Evolutionary conservation across 1,284 basidiomycete species (phyloP).

Genomic region (Mycena sp.): DNA sequence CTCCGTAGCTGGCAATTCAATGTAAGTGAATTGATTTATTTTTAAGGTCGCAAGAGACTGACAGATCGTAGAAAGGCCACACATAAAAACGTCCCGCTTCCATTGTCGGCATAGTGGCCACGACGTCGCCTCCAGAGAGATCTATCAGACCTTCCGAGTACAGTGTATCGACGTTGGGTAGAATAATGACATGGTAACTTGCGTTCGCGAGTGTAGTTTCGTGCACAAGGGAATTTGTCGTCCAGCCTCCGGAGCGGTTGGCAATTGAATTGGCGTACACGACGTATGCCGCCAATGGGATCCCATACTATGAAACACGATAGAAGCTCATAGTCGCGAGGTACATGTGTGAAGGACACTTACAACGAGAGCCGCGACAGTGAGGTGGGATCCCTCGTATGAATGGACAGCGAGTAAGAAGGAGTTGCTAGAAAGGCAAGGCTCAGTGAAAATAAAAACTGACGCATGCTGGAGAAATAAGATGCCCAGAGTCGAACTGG

Average conservation of each 20-base stretch:
- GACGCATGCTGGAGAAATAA: too few relatives aligned
- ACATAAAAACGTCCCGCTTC: neutral
- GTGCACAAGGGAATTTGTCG: neutral
- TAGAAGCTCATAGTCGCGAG: too few relatives aligned
- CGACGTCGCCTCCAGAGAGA: neutral
- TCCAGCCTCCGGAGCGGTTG: neutral
- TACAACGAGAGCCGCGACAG: too few relatives aligned
- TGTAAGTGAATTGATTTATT: neutral
- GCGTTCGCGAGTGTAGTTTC: neutral
- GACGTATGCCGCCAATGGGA: neutral
- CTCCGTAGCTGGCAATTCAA: neutral
- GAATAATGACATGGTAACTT: neutral
- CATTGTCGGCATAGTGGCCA: neutral
- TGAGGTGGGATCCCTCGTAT: too few relatives aligned
- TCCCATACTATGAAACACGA: neutral
- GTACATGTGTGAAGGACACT: too few relatives aligned
- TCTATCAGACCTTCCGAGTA: conserved; percentile 1
- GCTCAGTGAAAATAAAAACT: too few relatives aligned
- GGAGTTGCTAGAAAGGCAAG: too few relatives aligned
- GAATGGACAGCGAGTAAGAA: too few relatives aligned
- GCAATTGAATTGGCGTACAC: neutral
- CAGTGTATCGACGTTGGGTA: conserved; percentile 9
- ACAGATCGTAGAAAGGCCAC: conserved; percentile 15
- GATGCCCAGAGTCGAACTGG: too few relatives aligned
- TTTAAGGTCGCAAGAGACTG: neutral